A percentile compares a stretch with the other conserved stretches of the same genome.
phyloP scores from a whole-genome alignment of 2,329 filamentous ascomycete species.

The Colletotrichum cereale region DNA sequence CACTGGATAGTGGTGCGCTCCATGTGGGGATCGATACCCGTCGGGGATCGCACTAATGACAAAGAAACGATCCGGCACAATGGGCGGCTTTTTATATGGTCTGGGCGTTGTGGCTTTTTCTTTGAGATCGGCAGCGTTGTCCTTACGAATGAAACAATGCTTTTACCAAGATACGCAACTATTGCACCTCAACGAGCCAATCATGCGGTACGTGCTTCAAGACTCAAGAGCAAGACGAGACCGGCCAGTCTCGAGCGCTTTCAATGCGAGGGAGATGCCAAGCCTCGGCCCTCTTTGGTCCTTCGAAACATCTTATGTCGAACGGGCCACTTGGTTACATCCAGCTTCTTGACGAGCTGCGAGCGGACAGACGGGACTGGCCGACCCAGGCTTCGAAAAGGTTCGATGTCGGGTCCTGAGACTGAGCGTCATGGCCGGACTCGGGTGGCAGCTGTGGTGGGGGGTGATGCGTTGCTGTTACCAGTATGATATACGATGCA shows the following conservation, averaged over 20 bases:
- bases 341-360: neutral
- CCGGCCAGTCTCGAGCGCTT: neutral
- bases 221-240: neutral
- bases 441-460: constrained; percentile 17
- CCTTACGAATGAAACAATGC: constrained; percentile 4
- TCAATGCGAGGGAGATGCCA: neutral
- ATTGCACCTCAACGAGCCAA: neutral
- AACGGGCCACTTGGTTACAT: neutral
- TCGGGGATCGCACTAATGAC: constrained; percentile 16
- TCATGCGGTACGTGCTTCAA: neutral
- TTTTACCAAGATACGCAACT: neutral
- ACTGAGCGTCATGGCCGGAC: constrained; percentile 16
- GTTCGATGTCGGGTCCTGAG: neutral
- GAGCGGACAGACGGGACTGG: neutral
- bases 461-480: constrained; percentile 12
- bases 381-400: neutral
- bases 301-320: too few relatives aligned
- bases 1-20: constrained; percentile 6
- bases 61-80: constrained; percentile 22
- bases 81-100: neutral
- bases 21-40: neutral
- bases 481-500: constrained; percentile 27
- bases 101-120: constrained; percentile 24
- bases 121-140: neutral
- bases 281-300: neutral